These are phyloP conservation scores for Neurospora intermedia DNA, from an alignment of 495 filamentous ascomycete species.

Conservation along the genomic window DNA sequence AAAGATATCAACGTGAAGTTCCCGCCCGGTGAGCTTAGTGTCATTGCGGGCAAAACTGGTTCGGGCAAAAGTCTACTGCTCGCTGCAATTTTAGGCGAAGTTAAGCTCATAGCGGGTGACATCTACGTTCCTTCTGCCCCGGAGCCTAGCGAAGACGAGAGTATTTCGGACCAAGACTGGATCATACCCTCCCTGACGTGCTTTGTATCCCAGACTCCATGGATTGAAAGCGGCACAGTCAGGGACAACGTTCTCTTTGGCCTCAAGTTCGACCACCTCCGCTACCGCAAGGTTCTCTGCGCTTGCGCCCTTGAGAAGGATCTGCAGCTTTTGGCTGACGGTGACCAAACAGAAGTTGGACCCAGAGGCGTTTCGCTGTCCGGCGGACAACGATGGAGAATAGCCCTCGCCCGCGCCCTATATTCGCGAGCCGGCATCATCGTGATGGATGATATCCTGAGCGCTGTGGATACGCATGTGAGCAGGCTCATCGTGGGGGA, in stretches of 20 bases:
- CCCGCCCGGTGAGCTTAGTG: constrained; percentile 45
- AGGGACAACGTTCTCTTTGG: constrained; percentile 50
- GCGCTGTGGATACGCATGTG: constrained; percentile 48
- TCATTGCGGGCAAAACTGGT: constrained; percentile 47
- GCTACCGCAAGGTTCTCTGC: constrained; percentile 46
- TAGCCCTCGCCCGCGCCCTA: constrained; percentile 58
- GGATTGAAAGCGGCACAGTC: constrained; percentile 45
- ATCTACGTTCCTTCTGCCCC: constrained; percentile 34
- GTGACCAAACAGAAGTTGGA: constrained; percentile 60
- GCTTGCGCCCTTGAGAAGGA: constrained; percentile 57
- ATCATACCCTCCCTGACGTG: constrained; percentile 47
- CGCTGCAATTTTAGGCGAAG: constrained; percentile 47
- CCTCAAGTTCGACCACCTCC: constrained; percentile 30
- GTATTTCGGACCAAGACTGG: constrained; percentile 41
- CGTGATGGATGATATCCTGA: constrained; percentile 60
- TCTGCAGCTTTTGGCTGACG: constrained; percentile 50
- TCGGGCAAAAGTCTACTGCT: constrained; percentile 50
- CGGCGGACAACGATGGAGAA: constrained; percentile 60
- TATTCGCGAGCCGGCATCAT: constrained; percentile 57
- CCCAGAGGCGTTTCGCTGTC: constrained; percentile 60
- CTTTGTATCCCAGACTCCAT: constrained; percentile 50
- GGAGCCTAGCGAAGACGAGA: constrained; percentile 12
- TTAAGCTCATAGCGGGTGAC: constrained; percentile 33
- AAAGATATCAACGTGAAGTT: constrained; percentile 46
- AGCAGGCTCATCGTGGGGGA: constrained; percentile 37